Percentiles rank a stretch among this genome's conserved stretches.
Conservation (phyloP, 441 rosid species). For the Gossypium schwendimanii region DNA sequence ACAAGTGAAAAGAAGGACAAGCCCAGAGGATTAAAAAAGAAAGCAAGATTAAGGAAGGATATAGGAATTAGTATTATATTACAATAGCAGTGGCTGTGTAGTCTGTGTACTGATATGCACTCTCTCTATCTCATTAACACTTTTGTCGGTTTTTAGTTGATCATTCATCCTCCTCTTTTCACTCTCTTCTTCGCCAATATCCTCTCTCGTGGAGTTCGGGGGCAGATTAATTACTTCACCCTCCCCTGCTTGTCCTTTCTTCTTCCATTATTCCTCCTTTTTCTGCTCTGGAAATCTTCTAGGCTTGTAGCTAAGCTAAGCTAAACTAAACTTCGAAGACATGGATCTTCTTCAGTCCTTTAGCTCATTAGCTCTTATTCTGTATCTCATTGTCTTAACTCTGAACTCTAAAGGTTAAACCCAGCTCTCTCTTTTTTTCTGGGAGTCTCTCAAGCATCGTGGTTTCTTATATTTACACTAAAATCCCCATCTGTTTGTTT, state of each 20-base stretch:
- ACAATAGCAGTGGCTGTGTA: not conserved
- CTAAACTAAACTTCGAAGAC: not conserved
- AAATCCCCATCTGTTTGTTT: not conserved
- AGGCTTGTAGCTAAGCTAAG: not conserved
- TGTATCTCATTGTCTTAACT: conserved; percentile 29
- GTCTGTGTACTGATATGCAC: not conserved
- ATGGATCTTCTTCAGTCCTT: conserved; percentile 33
- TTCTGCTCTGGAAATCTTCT: not conserved
- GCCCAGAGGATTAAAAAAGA: too few relatives aligned
- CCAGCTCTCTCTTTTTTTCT: not conserved
- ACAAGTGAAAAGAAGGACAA: too few relatives aligned
- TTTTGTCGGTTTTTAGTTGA: conserved; percentile 16
- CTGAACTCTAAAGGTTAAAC: conserved; percentile 35
- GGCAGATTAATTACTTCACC: not conserved
- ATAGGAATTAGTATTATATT: too few relatives aligned
- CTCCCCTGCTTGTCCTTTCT: conserved; percentile 15
- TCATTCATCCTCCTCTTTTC: not conserved
- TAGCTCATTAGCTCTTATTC: conserved; percentile 12
- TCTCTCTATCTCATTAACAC: not conserved
- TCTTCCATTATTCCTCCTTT: not conserved
- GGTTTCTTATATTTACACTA: not conserved
- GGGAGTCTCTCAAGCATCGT: not conserved
- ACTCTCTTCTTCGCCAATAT: not conserved
- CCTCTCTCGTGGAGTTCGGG: not conserved
- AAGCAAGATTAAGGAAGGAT: too few relatives aligned